These are phyloP conservation scores for Teratosphaeria destructans DNA, from an alignment of 2,329 filamentous ascomycete genomes.

Conservation along the genomic window DNA sequence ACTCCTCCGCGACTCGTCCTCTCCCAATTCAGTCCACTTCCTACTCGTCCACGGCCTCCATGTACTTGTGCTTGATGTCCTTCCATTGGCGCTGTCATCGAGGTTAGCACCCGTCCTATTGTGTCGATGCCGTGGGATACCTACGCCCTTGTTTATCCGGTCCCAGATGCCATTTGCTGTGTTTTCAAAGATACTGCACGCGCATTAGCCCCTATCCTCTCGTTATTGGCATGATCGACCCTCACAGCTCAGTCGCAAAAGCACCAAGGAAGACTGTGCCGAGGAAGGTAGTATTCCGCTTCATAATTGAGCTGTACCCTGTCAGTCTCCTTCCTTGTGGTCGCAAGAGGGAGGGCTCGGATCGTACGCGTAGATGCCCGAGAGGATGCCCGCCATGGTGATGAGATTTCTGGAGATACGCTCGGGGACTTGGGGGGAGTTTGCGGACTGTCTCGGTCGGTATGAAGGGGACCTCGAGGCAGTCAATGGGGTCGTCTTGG, in stretches of 20 bases:
- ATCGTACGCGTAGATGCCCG: conserved; percentile 45
- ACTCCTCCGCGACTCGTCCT: background rate
- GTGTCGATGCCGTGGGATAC: conserved; percentile 28
- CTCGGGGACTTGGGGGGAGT: background rate
- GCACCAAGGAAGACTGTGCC: conserved; percentile 74
- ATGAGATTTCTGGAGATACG: background rate
- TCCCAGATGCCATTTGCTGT: conserved; percentile 84
- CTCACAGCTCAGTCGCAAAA: conserved; percentile 88
- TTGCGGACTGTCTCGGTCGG: background rate
- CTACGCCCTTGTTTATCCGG: conserved; percentile 78
- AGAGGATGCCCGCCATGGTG: conserved; percentile 50
- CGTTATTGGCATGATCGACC: conserved; percentile 1
- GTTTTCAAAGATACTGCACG: conserved; percentile 66
- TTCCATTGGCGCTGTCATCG: conserved; percentile 90
- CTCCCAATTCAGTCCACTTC: conserved; percentile 38
- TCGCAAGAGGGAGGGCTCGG: conserved; percentile 7
- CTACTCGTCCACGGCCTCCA: conserved; percentile 50
- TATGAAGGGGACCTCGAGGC: background rate
- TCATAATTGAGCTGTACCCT: conserved; percentile 63
- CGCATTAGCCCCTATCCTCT: conserved; percentile 6
- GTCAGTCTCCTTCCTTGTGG: conserved; percentile 18
- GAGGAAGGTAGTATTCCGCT: conserved; percentile 80
- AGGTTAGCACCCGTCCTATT: conserved; percentile 14
- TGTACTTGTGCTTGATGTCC: conserved; percentile 88
- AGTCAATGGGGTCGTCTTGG: background rate